Base-by-base conservation (phyloP, 2,329 filamentous ascomycete species). In the Pseudogymnoascus sp. region DNA sequence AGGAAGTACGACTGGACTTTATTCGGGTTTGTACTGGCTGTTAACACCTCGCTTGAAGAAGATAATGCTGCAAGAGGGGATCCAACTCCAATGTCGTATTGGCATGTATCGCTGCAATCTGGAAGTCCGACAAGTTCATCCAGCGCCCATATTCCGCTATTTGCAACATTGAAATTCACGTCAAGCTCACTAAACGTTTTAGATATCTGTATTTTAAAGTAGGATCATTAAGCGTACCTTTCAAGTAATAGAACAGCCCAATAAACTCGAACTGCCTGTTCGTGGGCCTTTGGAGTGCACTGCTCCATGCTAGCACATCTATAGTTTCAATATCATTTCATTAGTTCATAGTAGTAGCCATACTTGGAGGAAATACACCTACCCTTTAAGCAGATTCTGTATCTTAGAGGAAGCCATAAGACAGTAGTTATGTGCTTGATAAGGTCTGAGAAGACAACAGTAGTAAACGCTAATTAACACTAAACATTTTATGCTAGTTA, bases 361-460 rank as follows among this genome's bases (percentile, higher is more conserved):
- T 43, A 25, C 12, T 3, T 14, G 9, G 25, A 61, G 41, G 4
- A 37, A 57, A 11, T 20, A 39, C 30, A 60, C 60, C 61, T 33
- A 62, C 60, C 58, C 61, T 57, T 66, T 66, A 8, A 69, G 63
- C 2, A 69, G 60, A 62, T 68, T 70, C 50, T 69, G 67, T 12
- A 68, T 65, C 62, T 69, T 69, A 37, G 64, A 67, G 2, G 68
- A 68, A 4, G 68, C 68, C 4, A 69, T 64, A 59, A 68, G 50
- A 22, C 62, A 63, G 50, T 68, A 69, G 35, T 69, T 67, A 62
- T 69, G 65, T 4, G 68, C 68, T 50, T 70, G 67, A 37, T 66
- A 67, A 3, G 68, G 68, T 36, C 62, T 65, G 8, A 66, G 57
- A 14, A 67, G 63, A 50, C 67, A 68, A 61, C 64, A 64, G 57